Evolutionary conservation across 371 early-diverging fungal species (phyloP), one percentile per base, ranked within the genome.

Genomic region (Dinochytrium kinnereticum): DNA sequence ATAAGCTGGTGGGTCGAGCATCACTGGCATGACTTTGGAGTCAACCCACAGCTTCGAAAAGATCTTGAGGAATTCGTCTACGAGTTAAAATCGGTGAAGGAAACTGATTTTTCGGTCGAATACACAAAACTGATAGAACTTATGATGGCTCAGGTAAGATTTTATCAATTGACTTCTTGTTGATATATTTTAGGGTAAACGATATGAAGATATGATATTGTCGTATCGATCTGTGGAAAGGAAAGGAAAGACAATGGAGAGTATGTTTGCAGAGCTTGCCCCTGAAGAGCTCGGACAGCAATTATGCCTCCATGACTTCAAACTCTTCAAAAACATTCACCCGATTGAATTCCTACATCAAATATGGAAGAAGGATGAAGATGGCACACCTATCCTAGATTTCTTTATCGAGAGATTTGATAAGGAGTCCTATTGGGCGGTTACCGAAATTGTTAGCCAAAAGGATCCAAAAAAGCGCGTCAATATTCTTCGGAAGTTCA

Each of bases 1-100:
- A 51, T 85, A 21, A 68, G 75, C 17, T 77, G 74, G 70, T 89
- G 89, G 89, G 80, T 80, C 13, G 73, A 83, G 26, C 59, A 84
- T 49, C 83, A 86, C 72, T 89, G 86, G 84, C 86, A 85, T 57
- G 89, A 89, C 65, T 89, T 87, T 74, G 83, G 83, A 1, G 70
- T 81, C 13, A 74, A 76, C 68, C 71, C 74, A 24, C 68, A 73
- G 28, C 66, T 89, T 19, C 73, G 78, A 30, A 64, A 77, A 7
- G 77, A 80, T n/a, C 70, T 89, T 21, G 77, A 76, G n/a, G 74
- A 75, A 17, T 85, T 89, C 55, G 66, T 84, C 13, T 51, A 80
- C 13, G 78, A 80, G 59, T 68, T 83, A 17, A 26, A 33, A 19
- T 26, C 44, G 17, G 68, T 71, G 57, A 50, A 69, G 44, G 79